Base-by-base conservation (phyloP, 495 filamentous ascomycete genomes). In the Lichina pygmaea region DNA sequence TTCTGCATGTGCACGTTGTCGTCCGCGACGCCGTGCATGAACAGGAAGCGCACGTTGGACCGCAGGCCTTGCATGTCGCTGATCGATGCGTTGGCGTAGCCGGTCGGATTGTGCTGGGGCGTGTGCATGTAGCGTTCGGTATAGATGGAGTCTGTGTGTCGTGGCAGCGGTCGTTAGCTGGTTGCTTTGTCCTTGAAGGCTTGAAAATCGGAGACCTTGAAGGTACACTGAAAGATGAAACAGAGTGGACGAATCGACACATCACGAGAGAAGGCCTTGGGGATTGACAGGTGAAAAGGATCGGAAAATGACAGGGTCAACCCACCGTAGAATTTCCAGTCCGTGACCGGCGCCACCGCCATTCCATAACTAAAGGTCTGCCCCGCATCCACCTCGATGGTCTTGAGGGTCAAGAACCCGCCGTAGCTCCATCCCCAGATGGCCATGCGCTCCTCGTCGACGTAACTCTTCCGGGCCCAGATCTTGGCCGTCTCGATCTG, bases 341-440 rank as follows among this genome's bases (percentile, higher is more conserved):
- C 85, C 0, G 91, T 97, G 10, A 97, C 89, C 8, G 89, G 89
- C 4, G 91, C 91, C 24, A 97, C 89, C 10, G 89, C 84, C 83
- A 97, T 93, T 32, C 91, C 89, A 55, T 95, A 97, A 34, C 71
- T 72, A 62, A 95, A 97, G 0, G 86, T 95, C 52, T 71, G 54
- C 6, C 89, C 89, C 2, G 68, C 89, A 58, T 97, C 89, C 50
- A 73, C 67, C 61, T 97, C 89, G 2, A 97, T 69, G 5, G 82
- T 85, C 63, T 97, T 97, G 46, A 97, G 64, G n/a, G 89, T 83
- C 73, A 83, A 86, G 65, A 92, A 97, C 13, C 89, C 89, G 34
- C 89, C 89, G 55, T 86, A 97, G 50, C 80, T 89, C 89, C 89
- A 97, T 34, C 89, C 89, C 89, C 89, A 97, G 53, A 97, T 93